Conservation (phyloP, 371 early-diverging fungal genomes). For the Apophysomyces trapeziformis region DNA sequence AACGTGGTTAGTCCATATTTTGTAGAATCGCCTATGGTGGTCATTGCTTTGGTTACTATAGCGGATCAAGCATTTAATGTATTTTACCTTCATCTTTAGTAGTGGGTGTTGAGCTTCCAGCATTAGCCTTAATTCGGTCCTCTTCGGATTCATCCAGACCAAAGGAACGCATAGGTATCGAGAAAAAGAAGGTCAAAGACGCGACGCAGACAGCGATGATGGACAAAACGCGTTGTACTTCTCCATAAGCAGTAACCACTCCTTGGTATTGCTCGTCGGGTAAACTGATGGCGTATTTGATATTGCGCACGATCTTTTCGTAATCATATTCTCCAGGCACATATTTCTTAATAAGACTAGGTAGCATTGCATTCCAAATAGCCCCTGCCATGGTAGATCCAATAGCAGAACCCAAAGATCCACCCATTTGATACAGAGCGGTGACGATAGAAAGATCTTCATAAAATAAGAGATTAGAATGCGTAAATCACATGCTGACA, state of each 20-base stretch:
- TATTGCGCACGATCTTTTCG: slow-evolving; percentile 28
- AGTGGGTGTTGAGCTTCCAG: slow-evolving; percentile 1
- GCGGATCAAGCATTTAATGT: no score
- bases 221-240: slow-evolving; percentile 34
- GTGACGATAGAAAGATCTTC: slow-evolving; percentile 45
- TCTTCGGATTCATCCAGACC: slow-evolving; percentile 23
- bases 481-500: background rate
- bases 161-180: slow-evolving; percentile 40
- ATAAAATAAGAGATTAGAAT: background rate
- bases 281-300: slow-evolving; percentile 29
- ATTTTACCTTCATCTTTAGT: slow-evolving; percentile 4
- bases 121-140: slow-evolving; percentile 2
- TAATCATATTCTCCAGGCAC: slow-evolving; percentile 45
- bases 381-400: slow-evolving; percentile 44
- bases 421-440: slow-evolving; percentile 38
- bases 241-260: slow-evolving; percentile 31
- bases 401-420: slow-evolving; percentile 36
- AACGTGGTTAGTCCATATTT: background rate
- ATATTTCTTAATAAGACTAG: slow-evolving; percentile 28
- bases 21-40: background rate
- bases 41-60: no score
- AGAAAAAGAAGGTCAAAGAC: slow-evolving; percentile 29
- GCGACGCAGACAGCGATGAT: slow-evolving; percentile 37
- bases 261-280: slow-evolving; percentile 38
- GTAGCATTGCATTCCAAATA: slow-evolving; percentile 44